A percentile compares a stretch with the other conserved stretches of the same genome.
phyloP scores from a whole-genome alignment of 2,329 filamentous ascomycete genomes.

The Conoideocrella luteorostrata region DNA sequence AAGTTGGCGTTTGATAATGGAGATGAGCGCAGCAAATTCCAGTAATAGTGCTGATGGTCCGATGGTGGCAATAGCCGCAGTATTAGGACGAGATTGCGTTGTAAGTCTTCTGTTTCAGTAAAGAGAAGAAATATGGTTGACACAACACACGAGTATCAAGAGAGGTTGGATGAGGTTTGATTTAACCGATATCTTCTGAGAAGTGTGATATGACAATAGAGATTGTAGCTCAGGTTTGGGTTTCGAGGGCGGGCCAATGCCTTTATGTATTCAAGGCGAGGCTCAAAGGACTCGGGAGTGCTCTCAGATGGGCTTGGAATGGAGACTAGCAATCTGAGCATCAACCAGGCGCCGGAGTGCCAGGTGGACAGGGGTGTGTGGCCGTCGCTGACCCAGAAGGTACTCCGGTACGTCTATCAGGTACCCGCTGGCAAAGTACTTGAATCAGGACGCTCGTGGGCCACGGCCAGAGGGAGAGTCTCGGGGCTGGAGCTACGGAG shows the following conservation, averaged over 20 bases:
- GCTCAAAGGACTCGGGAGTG: background rate
- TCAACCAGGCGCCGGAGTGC: constrained; percentile 4
- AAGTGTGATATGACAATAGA: too few species aligned
- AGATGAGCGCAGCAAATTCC: background rate
- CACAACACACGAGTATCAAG: too few species aligned
- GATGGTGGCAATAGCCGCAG: background rate
- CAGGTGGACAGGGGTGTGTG: constrained; percentile 5
- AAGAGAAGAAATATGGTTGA: background rate
- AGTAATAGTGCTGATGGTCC: too few species aligned
- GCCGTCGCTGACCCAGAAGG: background rate
- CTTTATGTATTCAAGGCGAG: constrained; percentile 23
- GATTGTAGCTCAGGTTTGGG: too few species aligned
- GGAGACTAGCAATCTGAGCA: constrained; percentile 24
- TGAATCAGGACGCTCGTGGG: constrained; percentile 8
- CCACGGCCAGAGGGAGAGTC: background rate
- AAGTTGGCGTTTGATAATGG: constrained; percentile 1
- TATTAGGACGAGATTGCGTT: too few species aligned
- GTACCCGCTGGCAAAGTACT: constrained; percentile 10
- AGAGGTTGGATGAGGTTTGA: background rate
- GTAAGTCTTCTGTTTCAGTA: background rate
- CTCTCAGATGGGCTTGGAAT: constrained; percentile 4
- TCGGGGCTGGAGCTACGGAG: background rate
- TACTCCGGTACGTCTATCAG: constrained; percentile 6
- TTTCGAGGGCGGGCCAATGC: constrained; percentile 20
- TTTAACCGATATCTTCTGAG: background rate